These are phyloP conservation scores for Macrocybe gigantea DNA, from an alignment of 768 basidiomycete species.

Conservation along the genomic window DNA sequence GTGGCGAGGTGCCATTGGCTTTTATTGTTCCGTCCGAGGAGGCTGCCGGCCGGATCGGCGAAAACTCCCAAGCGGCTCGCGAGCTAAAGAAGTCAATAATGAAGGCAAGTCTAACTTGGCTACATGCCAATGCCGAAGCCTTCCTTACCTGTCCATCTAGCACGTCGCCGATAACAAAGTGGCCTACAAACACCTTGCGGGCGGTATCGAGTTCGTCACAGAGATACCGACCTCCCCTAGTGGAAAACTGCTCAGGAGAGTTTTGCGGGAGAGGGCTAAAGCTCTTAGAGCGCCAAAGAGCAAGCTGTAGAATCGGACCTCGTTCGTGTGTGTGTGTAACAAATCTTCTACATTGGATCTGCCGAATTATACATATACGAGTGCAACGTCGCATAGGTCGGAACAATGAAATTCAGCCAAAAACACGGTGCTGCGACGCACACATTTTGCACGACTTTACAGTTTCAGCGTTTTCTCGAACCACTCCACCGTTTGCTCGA, in stretches of 20 bases:
- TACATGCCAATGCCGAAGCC: not conserved
- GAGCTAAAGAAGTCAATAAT: conserved; percentile 39
- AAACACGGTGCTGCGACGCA: too few species aligned
- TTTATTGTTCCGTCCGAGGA: conserved; percentile 49
- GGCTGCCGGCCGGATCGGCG: conserved; percentile 28
- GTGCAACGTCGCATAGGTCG: too few species aligned
- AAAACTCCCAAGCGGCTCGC: conserved; percentile 20
- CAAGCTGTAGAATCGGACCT: too few species aligned
- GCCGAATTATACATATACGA: too few species aligned
- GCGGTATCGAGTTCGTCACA: conserved; percentile 51
- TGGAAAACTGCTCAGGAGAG: conserved; percentile 47
- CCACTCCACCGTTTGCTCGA: conserved; percentile 20
- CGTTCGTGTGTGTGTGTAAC: too few species aligned
- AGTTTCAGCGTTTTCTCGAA: conserved; percentile 11
- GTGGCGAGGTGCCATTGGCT: conserved; percentile 66
- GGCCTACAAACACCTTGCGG: conserved; percentile 52
- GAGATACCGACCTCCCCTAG: conserved; percentile 59
- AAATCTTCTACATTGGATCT: too few species aligned
- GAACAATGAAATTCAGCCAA: too few species aligned
- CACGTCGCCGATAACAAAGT: conserved; percentile 50
- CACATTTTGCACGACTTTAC: conserved; percentile 1
- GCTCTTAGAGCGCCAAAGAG: not conserved
- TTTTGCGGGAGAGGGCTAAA: conserved; percentile 44
- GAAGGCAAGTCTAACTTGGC: conserved; percentile 27
- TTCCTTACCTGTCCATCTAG: conserved; percentile 18